Conservation (phyloP, 2,329 filamentous ascomycete genomes). For the Cordyceps militaris region DNA sequence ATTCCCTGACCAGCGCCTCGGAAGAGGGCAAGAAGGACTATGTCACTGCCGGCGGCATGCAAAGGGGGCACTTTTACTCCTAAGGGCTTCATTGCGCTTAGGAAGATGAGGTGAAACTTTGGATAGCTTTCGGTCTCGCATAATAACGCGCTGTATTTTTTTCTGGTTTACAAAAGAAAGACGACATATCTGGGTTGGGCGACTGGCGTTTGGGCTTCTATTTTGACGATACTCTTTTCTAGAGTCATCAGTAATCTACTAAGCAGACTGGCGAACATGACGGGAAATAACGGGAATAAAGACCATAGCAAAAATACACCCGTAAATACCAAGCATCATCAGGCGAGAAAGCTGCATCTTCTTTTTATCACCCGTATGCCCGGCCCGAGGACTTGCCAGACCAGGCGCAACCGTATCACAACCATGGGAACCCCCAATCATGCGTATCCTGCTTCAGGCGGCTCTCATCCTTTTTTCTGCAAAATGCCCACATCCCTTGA, state of each 20-base stretch:
- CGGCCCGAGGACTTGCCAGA: no score
- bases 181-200: background rate
- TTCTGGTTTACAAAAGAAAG: background rate
- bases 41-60: conserved; percentile 47
- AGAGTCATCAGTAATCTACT: background rate
- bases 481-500: no score
- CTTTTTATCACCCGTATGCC: no score
- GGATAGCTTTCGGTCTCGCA: background rate
- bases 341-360: no score
- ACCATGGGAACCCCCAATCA: no score
- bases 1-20: conserved; percentile 41
- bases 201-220: conserved; percentile 7
- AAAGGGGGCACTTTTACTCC: conserved; percentile 53
- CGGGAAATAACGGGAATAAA: no score
- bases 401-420: no score
- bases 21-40: conserved; percentile 44
- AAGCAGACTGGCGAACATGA: no score
- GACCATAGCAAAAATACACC: no score
- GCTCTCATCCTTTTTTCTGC: no score
- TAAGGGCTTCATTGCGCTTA: conserved; percentile 20
- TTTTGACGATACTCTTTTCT: background rate
- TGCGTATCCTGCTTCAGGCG: no score
- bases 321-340: no score
- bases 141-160: conserved; percentile 4
- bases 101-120: background rate